Percentiles rank a stretch among this genome's conserved stretches.
Conservation (phyloP, 768 basidiomycete species). For the Termitomyces sp. region DNA sequence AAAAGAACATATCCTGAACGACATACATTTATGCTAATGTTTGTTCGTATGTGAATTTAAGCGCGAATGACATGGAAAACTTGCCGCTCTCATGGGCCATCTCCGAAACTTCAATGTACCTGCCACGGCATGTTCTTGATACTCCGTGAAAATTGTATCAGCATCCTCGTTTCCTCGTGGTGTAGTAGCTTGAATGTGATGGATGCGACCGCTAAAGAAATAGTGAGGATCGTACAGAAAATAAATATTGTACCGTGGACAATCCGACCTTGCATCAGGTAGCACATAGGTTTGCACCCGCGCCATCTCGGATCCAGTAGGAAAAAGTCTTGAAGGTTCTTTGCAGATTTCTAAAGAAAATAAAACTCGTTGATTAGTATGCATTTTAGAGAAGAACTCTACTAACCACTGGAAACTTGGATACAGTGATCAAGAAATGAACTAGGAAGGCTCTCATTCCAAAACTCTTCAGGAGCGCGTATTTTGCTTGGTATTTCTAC, state of each 20-base stretch:
- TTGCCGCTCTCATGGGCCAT: conserved; percentile 65
- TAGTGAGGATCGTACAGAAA: neutral
- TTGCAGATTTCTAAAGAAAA: conserved; percentile 24
- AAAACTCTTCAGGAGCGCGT: conserved; percentile 30
- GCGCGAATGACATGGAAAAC: conserved; percentile 13
- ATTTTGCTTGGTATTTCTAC: conserved; percentile 20
- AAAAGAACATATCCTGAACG: neutral
- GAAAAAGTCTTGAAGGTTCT: conserved; percentile 16
- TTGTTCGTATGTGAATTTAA: neutral
- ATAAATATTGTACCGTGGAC: neutral
- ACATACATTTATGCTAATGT: conserved; percentile 68
- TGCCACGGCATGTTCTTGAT: conserved; percentile 57
- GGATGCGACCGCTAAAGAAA: conserved; percentile 50
- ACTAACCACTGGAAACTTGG: conserved; percentile 25
- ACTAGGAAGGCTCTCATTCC: conserved; percentile 22
- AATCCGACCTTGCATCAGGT: conserved; percentile 38
- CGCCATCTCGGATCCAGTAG: conserved; percentile 17
- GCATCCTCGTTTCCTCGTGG: conserved; percentile 37
- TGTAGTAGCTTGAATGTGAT: conserved; percentile 45
- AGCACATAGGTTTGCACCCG: conserved; percentile 42
- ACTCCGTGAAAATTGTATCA: conserved; percentile 53
- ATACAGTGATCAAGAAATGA: conserved; percentile 27
- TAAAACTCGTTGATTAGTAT: neutral
- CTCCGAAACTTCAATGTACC: conserved; percentile 60
- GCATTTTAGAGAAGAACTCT: neutral